These are phyloP conservation scores for Boletellus emodensis DNA, from an alignment of 768 basidiomycete species.

Conservation along the genomic window DNA sequence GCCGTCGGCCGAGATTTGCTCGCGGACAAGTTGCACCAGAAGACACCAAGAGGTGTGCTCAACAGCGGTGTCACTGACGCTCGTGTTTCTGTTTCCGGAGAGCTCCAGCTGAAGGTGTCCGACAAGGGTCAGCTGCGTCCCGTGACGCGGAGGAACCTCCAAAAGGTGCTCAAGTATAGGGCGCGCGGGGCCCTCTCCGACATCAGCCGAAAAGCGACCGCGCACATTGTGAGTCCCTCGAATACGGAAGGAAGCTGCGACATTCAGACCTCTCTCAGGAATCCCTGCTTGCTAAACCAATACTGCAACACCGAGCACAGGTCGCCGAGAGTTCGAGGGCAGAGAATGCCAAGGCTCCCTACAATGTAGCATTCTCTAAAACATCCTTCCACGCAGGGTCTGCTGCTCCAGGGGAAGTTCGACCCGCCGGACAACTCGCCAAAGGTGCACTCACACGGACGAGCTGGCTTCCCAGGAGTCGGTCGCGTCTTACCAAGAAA, in stretches of 20 bases:
- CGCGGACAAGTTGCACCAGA: slow-evolving; percentile 46
- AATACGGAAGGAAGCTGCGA: not conserved
- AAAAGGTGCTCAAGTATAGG: slow-evolving; percentile 66
- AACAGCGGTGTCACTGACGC: slow-evolving; percentile 48
- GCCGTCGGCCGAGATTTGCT: slow-evolving; percentile 83
- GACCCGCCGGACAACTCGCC: slow-evolving; percentile 51
- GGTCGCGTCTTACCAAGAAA: slow-evolving; percentile 10
- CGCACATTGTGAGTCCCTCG: slow-evolving; percentile 57
- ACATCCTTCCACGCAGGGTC: slow-evolving; percentile 45
- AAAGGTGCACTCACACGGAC: slow-evolving; percentile 46
- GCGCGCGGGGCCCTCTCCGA: slow-evolving; percentile 41
- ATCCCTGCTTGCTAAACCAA: slow-evolving; percentile 60
- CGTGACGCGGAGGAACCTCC: slow-evolving; percentile 70
- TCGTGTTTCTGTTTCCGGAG: slow-evolving; percentile 45
- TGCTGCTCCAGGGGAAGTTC: slow-evolving; percentile 53
- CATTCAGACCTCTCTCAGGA: slow-evolving; percentile 42
- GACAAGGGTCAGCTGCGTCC: slow-evolving; percentile 49
- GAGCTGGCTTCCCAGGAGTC: slow-evolving; percentile 23
- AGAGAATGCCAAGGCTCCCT: slow-evolving; percentile 21
- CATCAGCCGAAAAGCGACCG: slow-evolving; percentile 53
- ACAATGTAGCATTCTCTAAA: slow-evolving; percentile 23
- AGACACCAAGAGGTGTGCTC: slow-evolving; percentile 44
- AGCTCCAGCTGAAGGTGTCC: slow-evolving; percentile 37
- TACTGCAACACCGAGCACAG: slow-evolving; percentile 46
- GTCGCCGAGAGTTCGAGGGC: slow-evolving; percentile 32